Evolutionary conservation across 768 basidiomycete genomes (phyloP), one percentile per base, ranked within the genome.

Genomic region (Macrolepiota fuliginosa): DNA sequence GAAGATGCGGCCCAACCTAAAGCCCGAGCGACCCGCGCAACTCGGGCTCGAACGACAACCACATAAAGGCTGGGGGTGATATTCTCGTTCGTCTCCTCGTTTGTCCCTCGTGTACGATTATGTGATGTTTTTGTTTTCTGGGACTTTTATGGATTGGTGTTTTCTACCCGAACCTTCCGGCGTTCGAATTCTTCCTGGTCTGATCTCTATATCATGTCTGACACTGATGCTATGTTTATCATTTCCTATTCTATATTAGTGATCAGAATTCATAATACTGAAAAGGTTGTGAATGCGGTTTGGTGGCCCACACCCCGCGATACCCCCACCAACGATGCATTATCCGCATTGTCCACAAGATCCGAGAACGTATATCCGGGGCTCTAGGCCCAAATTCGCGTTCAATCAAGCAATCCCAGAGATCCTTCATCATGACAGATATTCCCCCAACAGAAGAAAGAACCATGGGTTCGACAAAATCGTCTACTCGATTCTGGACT

Each of bases 1-100:
- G 71, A 71, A 22, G 64, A 58, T 19, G 64, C 37, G 4, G 63
- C 42, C 36, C 66, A 58, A 35, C 63, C 63, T 12, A 71, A 67
- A 32, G 56, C 72, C 53, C 68, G 74, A 59, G 64, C 70, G 9
- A 76, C 73, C n/a, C 72, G 72, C 56, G 65, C 69, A 3, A 68
- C 70, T 66, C 70, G 77, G 57, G 70, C 73, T 46, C 74, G 76
- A 53, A 76, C 77, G 22, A 76, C 71, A 66, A 71, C 70, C 22
- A 69, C 69, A 11, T 73, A 61, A 67, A 9, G n/a, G 24, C 13
- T 7, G 29, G 42, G 19, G 7, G 27, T 50, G 10, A 0, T n/a
- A 57, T 42, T 27, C 37, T 12, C 19, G 46, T 29, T 29, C 24
- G 47, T 53, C 17, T 47, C 22, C 39, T 39, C 17, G 13, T 36